Base-by-base conservation (phyloP, 257 asterid species). In the Nicotiana attenuata region DNA sequence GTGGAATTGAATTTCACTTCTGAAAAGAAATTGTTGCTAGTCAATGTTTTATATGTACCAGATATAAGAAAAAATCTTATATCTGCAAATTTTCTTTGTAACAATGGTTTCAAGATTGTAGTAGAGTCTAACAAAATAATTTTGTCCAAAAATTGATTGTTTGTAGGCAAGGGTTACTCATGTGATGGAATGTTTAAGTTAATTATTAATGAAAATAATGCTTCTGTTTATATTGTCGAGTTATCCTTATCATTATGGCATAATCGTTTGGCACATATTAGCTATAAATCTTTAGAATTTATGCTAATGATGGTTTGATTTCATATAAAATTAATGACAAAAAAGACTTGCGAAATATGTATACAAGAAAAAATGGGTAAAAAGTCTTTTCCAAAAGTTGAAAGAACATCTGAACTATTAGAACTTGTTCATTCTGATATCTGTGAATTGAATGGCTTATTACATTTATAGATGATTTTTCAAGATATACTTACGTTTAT, bases 261-360 rank as follows among this genome's bases (percentile, higher is more conserved):
- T 38, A 14, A 28, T 52, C 13, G 66, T 1, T 77, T n/a, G n/a
- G n/a, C n/a, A n/a, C n/a, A n/a, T n/a, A n/a, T 55, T 53, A 77
- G 31, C 4, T 3, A 5, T 77, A 17, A 7, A 56, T 2, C 28
- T 9, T 26, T 77, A 4, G 1, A 56, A 19, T 52, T n/a, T 31
- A 77, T 55, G 6, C 65, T 6, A 55, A 29, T 24, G 13, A 77
- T 29, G 52, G 45, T 2, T 13, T 55, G 16, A 55, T 77, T 28
- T 4, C 19, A 1, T 28, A 55, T 16, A 24, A 2, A 1, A 3
- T 10, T 2, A 17, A 22, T 24, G 50, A 28, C 4, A n/a, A 13
- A 52, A 53, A 56, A 60, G n/a, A 81, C 55, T 3, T 81, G 79
- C 53, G 53, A 81, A 52, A 81, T 24, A 5, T 81, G 68, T 67